phyloP scores from a whole-genome alignment of 108 stramenopile genomes.

The Fragilaria radians region DNA sequence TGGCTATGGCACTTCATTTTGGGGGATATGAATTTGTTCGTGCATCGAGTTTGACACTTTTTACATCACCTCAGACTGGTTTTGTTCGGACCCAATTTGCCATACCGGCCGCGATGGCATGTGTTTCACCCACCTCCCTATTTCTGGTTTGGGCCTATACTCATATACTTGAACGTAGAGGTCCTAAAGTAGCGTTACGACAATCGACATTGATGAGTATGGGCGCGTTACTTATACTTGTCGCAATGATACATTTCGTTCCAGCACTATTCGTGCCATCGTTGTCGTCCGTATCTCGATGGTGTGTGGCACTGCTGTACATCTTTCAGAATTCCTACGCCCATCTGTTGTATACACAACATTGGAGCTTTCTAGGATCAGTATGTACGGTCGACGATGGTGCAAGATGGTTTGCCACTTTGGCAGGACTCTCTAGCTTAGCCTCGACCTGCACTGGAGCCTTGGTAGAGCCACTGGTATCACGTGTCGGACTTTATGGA shows the following conservation, averaged over 20 bases:
- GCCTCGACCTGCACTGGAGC: conserved; percentile 59
- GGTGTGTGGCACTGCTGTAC: conserved; percentile 34
- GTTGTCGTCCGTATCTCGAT: not conserved
- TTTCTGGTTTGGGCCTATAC: conserved; percentile 60
- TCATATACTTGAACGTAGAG: conserved; percentile 36
- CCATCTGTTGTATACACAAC: conserved; percentile 71
- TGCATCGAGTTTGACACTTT: conserved; percentile 59
- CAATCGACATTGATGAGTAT: conserved; percentile 43
- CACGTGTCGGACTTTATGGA: conserved; percentile 43
- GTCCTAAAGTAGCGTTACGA: conserved; percentile 59
- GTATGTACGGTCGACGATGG: conserved; percentile 72
- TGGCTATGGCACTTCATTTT: conserved; percentile 71
- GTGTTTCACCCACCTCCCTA: conserved; percentile 62
- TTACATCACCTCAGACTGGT: conserved; percentile 64
- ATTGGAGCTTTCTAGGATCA: conserved; percentile 75
- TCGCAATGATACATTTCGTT: conserved; percentile 5
- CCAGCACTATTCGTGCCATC: not conserved
- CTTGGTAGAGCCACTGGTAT: conserved; percentile 31
- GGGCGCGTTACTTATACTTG: conserved; percentile 13
- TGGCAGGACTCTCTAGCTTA: conserved; percentile 66
- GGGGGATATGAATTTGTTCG: conserved; percentile 80
- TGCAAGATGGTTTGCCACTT: conserved; percentile 55
- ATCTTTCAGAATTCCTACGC: conserved; percentile 86
- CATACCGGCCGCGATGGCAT: conserved; percentile 74
- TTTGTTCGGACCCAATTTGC: conserved; percentile 56